phyloP scores from a whole-genome alignment of 2,329 filamentous ascomycete genomes.

The Rhynchosporium agropyri region DNA sequence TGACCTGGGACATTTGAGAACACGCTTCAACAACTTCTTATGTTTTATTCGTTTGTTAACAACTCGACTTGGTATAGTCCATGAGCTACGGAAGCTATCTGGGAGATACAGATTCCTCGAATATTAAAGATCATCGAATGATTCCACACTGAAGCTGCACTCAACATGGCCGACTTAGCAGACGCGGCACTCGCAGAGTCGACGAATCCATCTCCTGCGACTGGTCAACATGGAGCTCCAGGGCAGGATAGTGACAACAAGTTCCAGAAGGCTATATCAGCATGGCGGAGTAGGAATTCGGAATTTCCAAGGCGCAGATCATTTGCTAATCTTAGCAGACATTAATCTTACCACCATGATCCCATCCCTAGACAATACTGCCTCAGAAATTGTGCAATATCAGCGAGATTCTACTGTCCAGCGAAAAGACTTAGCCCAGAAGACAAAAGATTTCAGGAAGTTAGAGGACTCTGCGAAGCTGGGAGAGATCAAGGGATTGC shows the following conservation, averaged over 20 bases:
- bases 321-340: conserved; percentile 47
- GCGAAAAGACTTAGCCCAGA: conserved; percentile 95
- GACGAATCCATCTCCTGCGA: conserved; percentile 20
- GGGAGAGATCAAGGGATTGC: conserved; percentile 80
- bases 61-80: not conserved
- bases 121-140: conserved; percentile 24
- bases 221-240: conserved; percentile 27
- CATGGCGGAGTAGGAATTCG: conserved; percentile 79
- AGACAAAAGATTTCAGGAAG: conserved; percentile 97
- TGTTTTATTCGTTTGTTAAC: not conserved
- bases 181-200: conserved; percentile 35
- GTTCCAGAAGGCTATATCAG: conserved; percentile 93
- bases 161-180: conserved; percentile 39
- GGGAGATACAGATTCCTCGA: not conserved
- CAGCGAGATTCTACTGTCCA: conserved; percentile 96
- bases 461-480: conserved; percentile 87
- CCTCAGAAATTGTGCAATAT: conserved; percentile 91
- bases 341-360: conserved; percentile 86
- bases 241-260: conserved; percentile 72
- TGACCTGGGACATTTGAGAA: conserved; percentile 10
- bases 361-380: conserved; percentile 84
- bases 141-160: conserved; percentile 22
- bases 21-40: conserved; percentile 8
- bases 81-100: conserved; percentile 9
- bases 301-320: conserved; percentile 12